Evolutionary conservation across 768 basidiomycete species (phyloP).

Genomic region (Psilocybe subaeruginosa): DNA sequence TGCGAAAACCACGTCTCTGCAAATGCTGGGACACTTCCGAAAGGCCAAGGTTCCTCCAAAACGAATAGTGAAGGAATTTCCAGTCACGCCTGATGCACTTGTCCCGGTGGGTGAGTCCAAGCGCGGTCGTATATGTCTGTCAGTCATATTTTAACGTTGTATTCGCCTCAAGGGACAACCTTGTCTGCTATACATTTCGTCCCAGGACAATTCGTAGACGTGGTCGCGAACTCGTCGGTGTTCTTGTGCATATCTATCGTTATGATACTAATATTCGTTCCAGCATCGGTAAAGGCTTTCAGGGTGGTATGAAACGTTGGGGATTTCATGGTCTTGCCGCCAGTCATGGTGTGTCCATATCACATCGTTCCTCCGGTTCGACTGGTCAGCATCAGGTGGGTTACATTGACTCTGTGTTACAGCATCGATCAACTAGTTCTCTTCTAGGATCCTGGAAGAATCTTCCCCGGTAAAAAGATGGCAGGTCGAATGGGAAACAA

Average conservation of each 20-base stretch:
- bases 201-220: conserved; percentile 95
- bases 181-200: conserved; percentile 94
- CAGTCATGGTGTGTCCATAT: conserved; percentile 94
- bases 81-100: conserved; percentile 87
- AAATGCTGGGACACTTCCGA: conserved; percentile 89
- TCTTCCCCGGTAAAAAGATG: conserved; percentile 99
- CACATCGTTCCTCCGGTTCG: conserved; percentile 91
- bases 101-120: conserved; percentile 76
- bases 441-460: conserved; percentile 87
- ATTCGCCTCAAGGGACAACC: conserved; percentile 67
- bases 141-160: neutral
- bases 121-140: neutral
- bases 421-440: conserved; percentile 3
- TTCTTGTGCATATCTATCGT: neutral
- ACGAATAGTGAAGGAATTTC: conserved; percentile 84
- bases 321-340: conserved; percentile 90
- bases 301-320: conserved; percentile 97
- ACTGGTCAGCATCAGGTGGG: conserved; percentile 92
- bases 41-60: conserved; percentile 85
- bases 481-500: conserved; percentile 89
- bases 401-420: neutral
- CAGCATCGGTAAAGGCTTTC: conserved; percentile 97
- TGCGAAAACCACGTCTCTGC: conserved; percentile 69
- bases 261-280: neutral
- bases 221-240: conserved; percentile 86